Evolutionary conservation across 805 yeast genomes (phyloP).

Genomic region (Cyberlindnera maritima): DNA sequence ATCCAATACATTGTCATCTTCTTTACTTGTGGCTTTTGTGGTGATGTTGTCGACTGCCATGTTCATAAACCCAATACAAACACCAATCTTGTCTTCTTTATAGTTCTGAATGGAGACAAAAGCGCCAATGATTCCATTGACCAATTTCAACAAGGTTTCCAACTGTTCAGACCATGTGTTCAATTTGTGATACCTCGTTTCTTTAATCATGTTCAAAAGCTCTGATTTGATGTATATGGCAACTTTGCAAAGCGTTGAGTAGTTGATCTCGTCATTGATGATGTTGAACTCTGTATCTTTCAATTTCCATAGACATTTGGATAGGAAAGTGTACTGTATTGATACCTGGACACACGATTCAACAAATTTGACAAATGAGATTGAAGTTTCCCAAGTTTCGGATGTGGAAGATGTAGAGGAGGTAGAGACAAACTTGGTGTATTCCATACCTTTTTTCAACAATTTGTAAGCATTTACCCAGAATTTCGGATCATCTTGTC

Average conservation of each 20-base stretch:
- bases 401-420: background rate
- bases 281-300: slow-evolving; percentile 21
- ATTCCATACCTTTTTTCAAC: slow-evolving; percentile 19
- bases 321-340: slow-evolving; percentile 30
- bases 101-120: slow-evolving; percentile 44
- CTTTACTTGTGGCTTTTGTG: slow-evolving; percentile 10
- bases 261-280: slow-evolving; percentile 26
- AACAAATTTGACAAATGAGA: slow-evolving; percentile 8
- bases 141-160: slow-evolving; percentile 31
- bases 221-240: slow-evolving; percentile 40
- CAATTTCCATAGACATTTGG: slow-evolving; percentile 29
- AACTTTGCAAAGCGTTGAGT: slow-evolving; percentile 44
- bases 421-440: slow-evolving; percentile 12
- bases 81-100: slow-evolving; percentile 43
- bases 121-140: slow-evolving; percentile 42
- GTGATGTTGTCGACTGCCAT: slow-evolving; percentile 34
- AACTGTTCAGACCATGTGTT: slow-evolving; percentile 13
- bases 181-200: background rate
- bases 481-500: background rate
- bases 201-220: slow-evolving; percentile 13
- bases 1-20: too few relatives aligned
- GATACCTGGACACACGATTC: slow-evolving; percentile 21
- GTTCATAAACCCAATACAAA: slow-evolving; percentile 44
- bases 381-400: slow-evolving; percentile 11
- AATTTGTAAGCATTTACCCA: slow-evolving; percentile 23